phyloP scores from a whole-genome alignment of 2,329 filamentous ascomycete genomes.

The Torrubiella hemipterigena region DNA sequence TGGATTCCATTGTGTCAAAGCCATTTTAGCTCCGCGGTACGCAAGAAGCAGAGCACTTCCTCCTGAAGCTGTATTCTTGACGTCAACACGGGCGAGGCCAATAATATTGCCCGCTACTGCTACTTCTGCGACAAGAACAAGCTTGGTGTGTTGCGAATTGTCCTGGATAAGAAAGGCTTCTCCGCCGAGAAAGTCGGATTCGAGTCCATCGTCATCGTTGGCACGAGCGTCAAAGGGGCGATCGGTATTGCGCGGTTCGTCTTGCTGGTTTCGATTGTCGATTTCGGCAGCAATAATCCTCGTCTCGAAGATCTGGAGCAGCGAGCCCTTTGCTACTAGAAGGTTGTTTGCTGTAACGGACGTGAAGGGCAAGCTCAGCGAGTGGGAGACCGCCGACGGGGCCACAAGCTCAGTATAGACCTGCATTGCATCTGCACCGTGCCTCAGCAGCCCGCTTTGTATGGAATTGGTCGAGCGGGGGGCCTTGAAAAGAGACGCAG shows the following conservation, averaged over 20 bases:
- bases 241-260: slow-evolving; percentile 25
- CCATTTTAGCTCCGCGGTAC: slow-evolving; percentile 85
- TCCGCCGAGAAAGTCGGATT: slow-evolving; percentile 52
- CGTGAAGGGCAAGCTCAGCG: slow-evolving; percentile 66
- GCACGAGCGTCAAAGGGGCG: slow-evolving; percentile 38
- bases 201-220: slow-evolving; percentile 51
- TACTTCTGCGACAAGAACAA: slow-evolving; percentile 78
- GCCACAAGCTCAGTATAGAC: slow-evolving; percentile 94
- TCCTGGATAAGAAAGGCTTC: slow-evolving; percentile 52
- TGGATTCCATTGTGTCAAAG: slow-evolving; percentile 87
- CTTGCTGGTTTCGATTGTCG: slow-evolving; percentile 28
- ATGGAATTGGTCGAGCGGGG: slow-evolving; percentile 9
- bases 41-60: slow-evolving; percentile 76
- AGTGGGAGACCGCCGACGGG: slow-evolving; percentile 88
- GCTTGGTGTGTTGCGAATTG: slow-evolving; percentile 56
- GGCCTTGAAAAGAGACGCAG: too few species aligned
- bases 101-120: slow-evolving; percentile 73
- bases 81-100: slow-evolving; percentile 67
- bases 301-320: slow-evolving; percentile 81
- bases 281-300: slow-evolving; percentile 55
- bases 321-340: slow-evolving; percentile 80
- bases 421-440: slow-evolving; percentile 57
- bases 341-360: slow-evolving; percentile 70
- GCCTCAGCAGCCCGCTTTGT: slow-evolving; percentile 12
- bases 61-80: slow-evolving; percentile 59